phyloP scores from a whole-genome alignment of 2,329 filamentous ascomycete genomes.

The Teratosphaeriaceae sp. region DNA sequence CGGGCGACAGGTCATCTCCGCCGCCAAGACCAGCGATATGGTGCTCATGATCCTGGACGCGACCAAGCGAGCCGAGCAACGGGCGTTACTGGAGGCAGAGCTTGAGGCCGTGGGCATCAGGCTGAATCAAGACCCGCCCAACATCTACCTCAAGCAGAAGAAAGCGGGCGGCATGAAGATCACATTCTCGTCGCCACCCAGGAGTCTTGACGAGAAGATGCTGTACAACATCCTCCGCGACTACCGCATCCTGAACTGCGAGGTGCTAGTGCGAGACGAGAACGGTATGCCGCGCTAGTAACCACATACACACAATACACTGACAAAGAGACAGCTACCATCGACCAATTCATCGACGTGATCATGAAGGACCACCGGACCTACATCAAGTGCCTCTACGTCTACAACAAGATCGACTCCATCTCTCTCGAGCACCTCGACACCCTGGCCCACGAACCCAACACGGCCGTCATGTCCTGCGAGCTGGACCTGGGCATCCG shows the following conservation, averaged over 20 bases:
- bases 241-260: slow-evolving; percentile 98
- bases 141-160: slow-evolving; percentile 95
- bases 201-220: slow-evolving; percentile 94
- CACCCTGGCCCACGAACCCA: slow-evolving; percentile 80
- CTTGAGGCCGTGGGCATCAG: slow-evolving; percentile 92
- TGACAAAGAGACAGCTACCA: slow-evolving; percentile 55
- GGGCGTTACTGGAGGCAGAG: slow-evolving; percentile 82
- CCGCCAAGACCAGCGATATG: slow-evolving; percentile 95
- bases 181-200: slow-evolving; percentile 84
- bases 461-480: slow-evolving; percentile 96
- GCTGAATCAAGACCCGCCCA: slow-evolving; percentile 88
- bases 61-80: slow-evolving; percentile 91
- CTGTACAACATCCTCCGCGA: slow-evolving; percentile 94
- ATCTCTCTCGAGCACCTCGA: slow-evolving; percentile 92
- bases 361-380: slow-evolving; percentile 99
- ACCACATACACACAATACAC: not conserved
- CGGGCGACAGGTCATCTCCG: slow-evolving; percentile 93
- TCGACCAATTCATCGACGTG: slow-evolving; percentile 98
- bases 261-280: slow-evolving; percentile 92
- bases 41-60: slow-evolving; percentile 96
- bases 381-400: slow-evolving; percentile 90
- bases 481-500: slow-evolving; percentile 89
- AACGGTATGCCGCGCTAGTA: slow-evolving; percentile 46
- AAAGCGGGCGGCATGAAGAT: slow-evolving; percentile 99
- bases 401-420: slow-evolving; percentile 99